A percentile compares a stretch with the other conserved stretches of the same genome.
Evolutionary conservation across 2,329 filamentous ascomycete genomes (phyloP).

Genomic region (Zymoseptoria crescenta): DNA sequence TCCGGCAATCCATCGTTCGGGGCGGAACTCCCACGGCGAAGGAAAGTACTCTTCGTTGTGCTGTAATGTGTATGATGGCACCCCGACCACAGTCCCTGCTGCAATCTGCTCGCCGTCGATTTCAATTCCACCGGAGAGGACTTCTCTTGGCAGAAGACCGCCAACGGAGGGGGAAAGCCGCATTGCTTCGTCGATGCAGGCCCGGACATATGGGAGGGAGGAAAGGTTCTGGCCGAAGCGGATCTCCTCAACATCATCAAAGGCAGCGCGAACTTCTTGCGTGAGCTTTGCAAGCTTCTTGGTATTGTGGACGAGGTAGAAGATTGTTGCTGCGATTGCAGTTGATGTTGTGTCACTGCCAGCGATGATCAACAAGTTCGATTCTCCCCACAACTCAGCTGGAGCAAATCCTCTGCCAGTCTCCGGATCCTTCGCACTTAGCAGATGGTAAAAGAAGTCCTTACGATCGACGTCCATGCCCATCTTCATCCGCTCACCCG

Average conservation of each 20-base stretch:
- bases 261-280: slow-evolving; percentile 35
- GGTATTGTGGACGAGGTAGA: slow-evolving; percentile 30
- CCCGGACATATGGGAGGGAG: slow-evolving; percentile 36
- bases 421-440: slow-evolving; percentile 25
- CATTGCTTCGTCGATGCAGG: slow-evolving; percentile 42
- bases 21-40: slow-evolving; percentile 17
- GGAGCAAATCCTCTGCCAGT: slow-evolving; percentile 25
- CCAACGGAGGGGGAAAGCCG: slow-evolving; percentile 40
- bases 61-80: slow-evolving; percentile 30
- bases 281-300: slow-evolving; percentile 23
- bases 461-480: slow-evolving; percentile 24
- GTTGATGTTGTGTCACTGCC: slow-evolving; percentile 31
- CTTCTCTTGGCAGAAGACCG: slow-evolving; percentile 29
- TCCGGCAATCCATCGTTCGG: slow-evolving; percentile 21
- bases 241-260: slow-evolving; percentile 40
- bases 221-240: slow-evolving; percentile 33
- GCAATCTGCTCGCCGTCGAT: slow-evolving; percentile 32
- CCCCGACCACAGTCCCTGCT: slow-evolving; percentile 28
- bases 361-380: slow-evolving; percentile 26
- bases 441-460: slow-evolving; percentile 24
- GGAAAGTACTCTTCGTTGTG: slow-evolving; percentile 28
- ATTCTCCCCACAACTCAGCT: slow-evolving; percentile 24
- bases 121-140: slow-evolving; percentile 24
- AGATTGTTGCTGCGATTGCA: slow-evolving; percentile 29
- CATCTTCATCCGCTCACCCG: slow-evolving; percentile 34